Conservation (phyloP, 2,329 filamentous ascomycete species). For the Diaporthe velutina region DNA sequence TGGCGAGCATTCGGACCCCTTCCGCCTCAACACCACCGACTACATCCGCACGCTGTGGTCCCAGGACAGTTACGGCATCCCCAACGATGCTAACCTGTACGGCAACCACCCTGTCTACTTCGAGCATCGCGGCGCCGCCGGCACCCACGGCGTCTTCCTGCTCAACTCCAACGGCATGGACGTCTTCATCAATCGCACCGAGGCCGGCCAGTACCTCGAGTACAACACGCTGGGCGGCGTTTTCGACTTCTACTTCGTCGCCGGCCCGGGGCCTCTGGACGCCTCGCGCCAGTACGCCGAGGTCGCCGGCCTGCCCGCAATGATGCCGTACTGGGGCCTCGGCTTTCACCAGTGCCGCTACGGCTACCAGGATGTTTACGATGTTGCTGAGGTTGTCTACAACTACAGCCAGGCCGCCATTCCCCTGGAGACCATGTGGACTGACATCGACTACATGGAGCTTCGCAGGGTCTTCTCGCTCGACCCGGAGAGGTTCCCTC, state of each 20-base stretch:
- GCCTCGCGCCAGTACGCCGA: conserved; percentile 71
- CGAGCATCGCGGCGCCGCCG: conserved; percentile 71
- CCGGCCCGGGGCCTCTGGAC: conserved; percentile 69
- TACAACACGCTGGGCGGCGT: conserved; percentile 85
- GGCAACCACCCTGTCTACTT: conserved; percentile 82
- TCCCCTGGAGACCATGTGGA: conserved; percentile 79
- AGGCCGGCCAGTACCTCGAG: conserved; percentile 77
- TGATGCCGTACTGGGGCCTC: conserved; percentile 75
- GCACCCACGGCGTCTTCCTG: conserved; percentile 76
- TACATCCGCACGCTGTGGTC: conserved; percentile 80
- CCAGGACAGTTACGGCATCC: conserved; percentile 73
- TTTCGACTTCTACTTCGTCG: conserved; percentile 78
- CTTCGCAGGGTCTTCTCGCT: conserved; percentile 71
- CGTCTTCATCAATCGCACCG: conserved; percentile 76
- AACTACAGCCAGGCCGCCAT: conserved; percentile 77
- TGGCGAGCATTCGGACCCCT: conserved; percentile 81
- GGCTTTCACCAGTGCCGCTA: conserved; percentile 75
- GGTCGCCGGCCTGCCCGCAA: conserved; percentile 67
- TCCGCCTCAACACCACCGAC: conserved; percentile 76
- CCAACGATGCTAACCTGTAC: conserved; percentile 76
- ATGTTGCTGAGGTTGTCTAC: conserved; percentile 75
- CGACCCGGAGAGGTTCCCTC: conserved; percentile 73
- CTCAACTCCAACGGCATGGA: conserved; percentile 84
- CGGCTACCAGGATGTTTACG: conserved; percentile 73
- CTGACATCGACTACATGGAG: conserved; percentile 74